phyloP scores from a whole-genome alignment of 768 basidiomycete species.

The Lenzites betulinus region DNA sequence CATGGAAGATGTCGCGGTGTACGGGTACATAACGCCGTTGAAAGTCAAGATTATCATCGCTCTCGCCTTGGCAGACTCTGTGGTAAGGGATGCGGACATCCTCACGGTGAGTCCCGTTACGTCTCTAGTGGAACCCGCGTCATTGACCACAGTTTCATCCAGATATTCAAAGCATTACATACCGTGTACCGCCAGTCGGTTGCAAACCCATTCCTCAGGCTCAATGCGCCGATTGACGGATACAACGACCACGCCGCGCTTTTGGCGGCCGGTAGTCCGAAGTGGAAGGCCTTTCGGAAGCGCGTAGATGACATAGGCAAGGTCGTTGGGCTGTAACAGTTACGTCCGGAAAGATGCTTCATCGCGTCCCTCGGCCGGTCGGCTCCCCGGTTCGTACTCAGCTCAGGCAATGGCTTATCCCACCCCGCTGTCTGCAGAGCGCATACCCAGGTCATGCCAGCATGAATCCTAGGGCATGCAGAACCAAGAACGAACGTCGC shows the following conservation, averaged over 20 bases:
- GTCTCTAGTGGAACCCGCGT: background rate
- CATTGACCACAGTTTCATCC: background rate
- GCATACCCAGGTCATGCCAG: slow-evolving; percentile 11
- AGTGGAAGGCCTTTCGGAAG: slow-evolving; percentile 69
- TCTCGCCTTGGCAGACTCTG: slow-evolving; percentile 75
- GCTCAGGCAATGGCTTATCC: slow-evolving; percentile 20
- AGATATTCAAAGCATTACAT: slow-evolving; percentile 90
- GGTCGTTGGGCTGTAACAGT: slow-evolving; percentile 48
- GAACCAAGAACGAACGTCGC: slow-evolving; percentile 61
- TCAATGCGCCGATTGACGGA: slow-evolving; percentile 52
- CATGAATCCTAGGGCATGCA: slow-evolving; percentile 8
- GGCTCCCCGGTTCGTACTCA: slow-evolving; percentile 20
- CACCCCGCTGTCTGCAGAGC: slow-evolving; percentile 21
- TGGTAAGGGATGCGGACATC: slow-evolving; percentile 80
- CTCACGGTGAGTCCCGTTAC: slow-evolving; percentile 53
- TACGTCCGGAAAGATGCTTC: slow-evolving; percentile 6
- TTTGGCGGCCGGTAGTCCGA: slow-evolving; percentile 59
- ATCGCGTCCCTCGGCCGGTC: background rate
- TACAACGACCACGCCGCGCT: slow-evolving; percentile 54
- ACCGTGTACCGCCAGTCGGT: slow-evolving; percentile 83
- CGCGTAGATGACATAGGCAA: slow-evolving; percentile 76
- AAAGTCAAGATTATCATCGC: slow-evolving; percentile 87
- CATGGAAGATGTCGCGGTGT: slow-evolving; percentile 93
- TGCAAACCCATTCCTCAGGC: slow-evolving; percentile 83
- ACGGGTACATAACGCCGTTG: slow-evolving; percentile 87